Percentiles rank a stretch among this genome's conserved stretches.
These are phyloP conservation scores for Aquanectria penicillioides DNA, from an alignment of 2,329 filamentous ascomycete species.

Conservation along the genomic window DNA sequence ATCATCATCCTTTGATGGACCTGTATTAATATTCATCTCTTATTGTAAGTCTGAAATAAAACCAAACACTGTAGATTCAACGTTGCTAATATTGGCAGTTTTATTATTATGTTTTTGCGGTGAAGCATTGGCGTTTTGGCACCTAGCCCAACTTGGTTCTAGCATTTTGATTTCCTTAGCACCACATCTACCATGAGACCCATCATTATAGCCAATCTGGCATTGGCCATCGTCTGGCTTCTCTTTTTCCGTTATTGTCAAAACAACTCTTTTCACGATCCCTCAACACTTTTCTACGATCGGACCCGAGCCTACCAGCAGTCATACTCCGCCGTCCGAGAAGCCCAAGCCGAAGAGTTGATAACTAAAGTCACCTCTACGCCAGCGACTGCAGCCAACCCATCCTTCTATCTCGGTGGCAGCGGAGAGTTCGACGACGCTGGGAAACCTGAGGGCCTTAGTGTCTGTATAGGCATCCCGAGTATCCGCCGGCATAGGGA, in stretches of 20 bases:
- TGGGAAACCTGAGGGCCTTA: slow-evolving; percentile 4
- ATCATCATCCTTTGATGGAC: neutral
- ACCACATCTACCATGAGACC: slow-evolving; percentile 9
- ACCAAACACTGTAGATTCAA: neutral
- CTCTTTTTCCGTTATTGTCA: slow-evolving; percentile 36
- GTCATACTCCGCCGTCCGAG: slow-evolving; percentile 35
- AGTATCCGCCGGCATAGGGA: slow-evolving; percentile 39
- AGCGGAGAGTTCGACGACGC: neutral
- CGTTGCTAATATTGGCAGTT: slow-evolving; percentile 2
- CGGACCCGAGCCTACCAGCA: slow-evolving; percentile 34
- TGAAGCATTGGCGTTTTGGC: neutral
- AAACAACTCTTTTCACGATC: slow-evolving; percentile 34
- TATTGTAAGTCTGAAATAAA: neutral
- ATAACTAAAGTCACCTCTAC: slow-evolving; percentile 19
- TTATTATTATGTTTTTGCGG: neutral
- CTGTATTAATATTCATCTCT: neutral
- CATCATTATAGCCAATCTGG: slow-evolving; percentile 6
- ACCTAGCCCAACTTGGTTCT: neutral
- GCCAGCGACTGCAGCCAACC: slow-evolving; percentile 5
- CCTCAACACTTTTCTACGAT: slow-evolving; percentile 42
- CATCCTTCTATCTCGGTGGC: slow-evolving; percentile 14
- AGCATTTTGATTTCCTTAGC: neutral
- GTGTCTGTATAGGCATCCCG: slow-evolving; percentile 44
- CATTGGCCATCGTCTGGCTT: slow-evolving; percentile 27
- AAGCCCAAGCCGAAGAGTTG: slow-evolving; percentile 36